These are phyloP conservation scores for Atalantia buxifolia DNA, from an alignment of 345 rosid species.

Conservation along the genomic window DNA sequence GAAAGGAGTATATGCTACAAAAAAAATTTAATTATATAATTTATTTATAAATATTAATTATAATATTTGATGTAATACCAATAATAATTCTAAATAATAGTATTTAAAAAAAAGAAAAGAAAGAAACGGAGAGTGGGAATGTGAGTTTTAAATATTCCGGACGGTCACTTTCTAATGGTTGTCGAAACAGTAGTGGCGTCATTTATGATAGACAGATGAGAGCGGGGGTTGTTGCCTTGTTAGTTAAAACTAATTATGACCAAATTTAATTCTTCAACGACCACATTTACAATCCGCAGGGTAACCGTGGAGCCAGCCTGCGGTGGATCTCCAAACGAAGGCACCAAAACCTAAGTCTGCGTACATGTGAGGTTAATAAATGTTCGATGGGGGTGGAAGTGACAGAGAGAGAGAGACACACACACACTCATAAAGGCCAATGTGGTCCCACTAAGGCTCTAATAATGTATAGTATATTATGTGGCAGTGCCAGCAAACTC, in stretches of 20 bases:
- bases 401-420: too few relatives aligned
- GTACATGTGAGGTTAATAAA: slow-evolving; percentile 34
- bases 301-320: background rate
- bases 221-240: background rate
- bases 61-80: too few relatives aligned
- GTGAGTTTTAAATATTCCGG: too few relatives aligned
- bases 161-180: background rate
- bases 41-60: too few relatives aligned
- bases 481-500: too few relatives aligned
- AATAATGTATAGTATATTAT: too few relatives aligned
- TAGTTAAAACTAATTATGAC: slow-evolving; percentile 15
- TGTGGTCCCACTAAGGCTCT: too few relatives aligned
- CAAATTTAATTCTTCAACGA: slow-evolving; percentile 7
- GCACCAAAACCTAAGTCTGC: background rate
- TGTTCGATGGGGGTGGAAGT: background rate
- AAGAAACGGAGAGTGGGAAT: background rate
- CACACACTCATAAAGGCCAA: too few relatives aligned
- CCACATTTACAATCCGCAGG: background rate
- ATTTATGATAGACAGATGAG: slow-evolving; percentile 5
- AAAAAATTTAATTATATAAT: too few relatives aligned
- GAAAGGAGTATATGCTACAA: too few relatives aligned
- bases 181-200: background rate
- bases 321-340: slow-evolving; percentile 12
- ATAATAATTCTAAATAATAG: too few relatives aligned
- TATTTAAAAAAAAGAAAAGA: too few relatives aligned